phyloP scores from a whole-genome alignment of 2,329 filamentous ascomycete species.

The Trichoderma sp. region DNA sequence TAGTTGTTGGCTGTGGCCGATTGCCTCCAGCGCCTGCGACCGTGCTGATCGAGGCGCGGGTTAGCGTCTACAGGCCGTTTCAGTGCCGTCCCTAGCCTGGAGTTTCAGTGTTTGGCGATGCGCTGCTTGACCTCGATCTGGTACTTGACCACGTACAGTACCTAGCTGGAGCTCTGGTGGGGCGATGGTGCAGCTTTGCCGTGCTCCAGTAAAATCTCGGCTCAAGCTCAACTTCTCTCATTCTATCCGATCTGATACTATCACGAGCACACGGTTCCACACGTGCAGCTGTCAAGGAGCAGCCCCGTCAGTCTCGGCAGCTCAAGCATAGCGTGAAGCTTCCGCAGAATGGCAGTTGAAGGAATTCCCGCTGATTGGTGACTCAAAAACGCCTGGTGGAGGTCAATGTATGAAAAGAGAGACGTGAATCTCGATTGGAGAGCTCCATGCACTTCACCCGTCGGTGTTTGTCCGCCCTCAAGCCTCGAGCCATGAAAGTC shows the following conservation, averaged over 20 bases:
- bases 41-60: conserved; percentile 6
- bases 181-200: not conserved
- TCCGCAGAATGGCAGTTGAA: conserved; percentile 6
- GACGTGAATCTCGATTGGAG: not conserved
- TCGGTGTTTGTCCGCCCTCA: not conserved
- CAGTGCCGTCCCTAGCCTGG: not conserved
- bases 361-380: not conserved
- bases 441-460: conserved; percentile 11
- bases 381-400: conserved; percentile 5
- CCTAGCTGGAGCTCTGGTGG: not conserved
- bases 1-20: not conserved
- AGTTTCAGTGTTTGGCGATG: not conserved
- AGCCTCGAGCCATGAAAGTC: conserved; percentile 45
- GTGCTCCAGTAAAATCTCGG: not conserved
- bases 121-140: not conserved
- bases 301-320: not conserved
- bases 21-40: not conserved
- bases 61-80: not conserved
- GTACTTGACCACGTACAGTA: not conserved
- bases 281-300: not conserved
- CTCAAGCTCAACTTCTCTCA: not conserved
- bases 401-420: not conserved
- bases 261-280: not conserved
- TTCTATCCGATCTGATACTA: not conserved
- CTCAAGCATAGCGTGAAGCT: not conserved